Conservation (phyloP, 2,329 filamentous ascomycete genomes). For the Alternaria longipes region DNA sequence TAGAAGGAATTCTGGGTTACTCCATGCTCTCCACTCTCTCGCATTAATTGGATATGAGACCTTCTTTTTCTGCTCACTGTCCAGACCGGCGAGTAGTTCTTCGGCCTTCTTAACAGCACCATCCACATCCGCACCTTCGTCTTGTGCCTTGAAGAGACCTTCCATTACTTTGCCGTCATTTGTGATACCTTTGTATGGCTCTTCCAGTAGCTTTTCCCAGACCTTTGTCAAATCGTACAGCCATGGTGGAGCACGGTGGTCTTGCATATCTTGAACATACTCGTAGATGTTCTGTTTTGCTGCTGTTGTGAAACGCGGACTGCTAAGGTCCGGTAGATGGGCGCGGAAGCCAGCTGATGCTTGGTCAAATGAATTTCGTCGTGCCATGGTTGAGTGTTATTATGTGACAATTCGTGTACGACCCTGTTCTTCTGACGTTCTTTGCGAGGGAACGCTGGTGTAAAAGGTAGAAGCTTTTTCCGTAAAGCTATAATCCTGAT, state of each 20-base stretch:
- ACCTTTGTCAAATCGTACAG: conserved; percentile 56
- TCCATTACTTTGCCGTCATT: conserved; percentile 68
- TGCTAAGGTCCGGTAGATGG: conserved; percentile 69
- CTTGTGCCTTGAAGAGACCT: conserved; percentile 66
- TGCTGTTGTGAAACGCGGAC: conserved; percentile 70
- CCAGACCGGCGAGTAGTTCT: conserved; percentile 58
- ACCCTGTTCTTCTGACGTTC: neutral
- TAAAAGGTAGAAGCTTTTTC: neutral
- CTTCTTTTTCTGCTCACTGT: conserved; percentile 59
- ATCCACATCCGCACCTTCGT: conserved; percentile 70
- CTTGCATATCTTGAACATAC: conserved; percentile 69
- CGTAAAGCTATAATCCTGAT: neutral
- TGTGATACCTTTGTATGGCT: conserved; percentile 77
- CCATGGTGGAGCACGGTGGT: conserved; percentile 70
- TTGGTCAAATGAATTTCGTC: conserved; percentile 37
- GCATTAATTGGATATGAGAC: conserved; percentile 72
- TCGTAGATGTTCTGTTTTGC: conserved; percentile 69
- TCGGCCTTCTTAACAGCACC: conserved; percentile 64
- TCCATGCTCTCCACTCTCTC: conserved; percentile 75
- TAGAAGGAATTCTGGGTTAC: conserved; percentile 77
- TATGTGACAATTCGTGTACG: neutral
- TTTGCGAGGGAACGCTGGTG: neutral
- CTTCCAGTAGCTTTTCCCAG: conserved; percentile 56
- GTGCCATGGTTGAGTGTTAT: conserved; percentile 19
- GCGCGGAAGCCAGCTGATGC: conserved; percentile 60